phyloP scores from a whole-genome alignment of 2,329 filamentous ascomycete genomes.

The Penicillium sp. region DNA sequence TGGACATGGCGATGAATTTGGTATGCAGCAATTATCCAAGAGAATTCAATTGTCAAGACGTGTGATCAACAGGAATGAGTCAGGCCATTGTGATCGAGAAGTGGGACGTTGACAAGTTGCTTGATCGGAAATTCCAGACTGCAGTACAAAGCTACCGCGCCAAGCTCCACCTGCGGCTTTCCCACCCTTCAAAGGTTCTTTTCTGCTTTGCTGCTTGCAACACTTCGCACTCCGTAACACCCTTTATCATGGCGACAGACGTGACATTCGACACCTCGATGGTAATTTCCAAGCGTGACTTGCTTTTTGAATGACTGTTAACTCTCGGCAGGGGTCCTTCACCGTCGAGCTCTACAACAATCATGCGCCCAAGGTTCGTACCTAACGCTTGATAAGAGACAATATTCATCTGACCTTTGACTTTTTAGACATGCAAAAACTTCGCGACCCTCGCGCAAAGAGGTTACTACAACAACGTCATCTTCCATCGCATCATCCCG shows the following conservation, averaged over 20 bases:
- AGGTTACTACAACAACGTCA: constrained; percentile 79
- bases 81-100: constrained; percentile 12
- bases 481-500: constrained; percentile 92
- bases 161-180: constrained; percentile 13
- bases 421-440: constrained; percentile 68
- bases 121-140: constrained; percentile 4
- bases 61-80: constrained; percentile 2
- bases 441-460: constrained; percentile 73
- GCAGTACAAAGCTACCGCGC: constrained; percentile 8
- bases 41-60: background rate
- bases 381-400: background rate
- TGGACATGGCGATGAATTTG: constrained; percentile 22
- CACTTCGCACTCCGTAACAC: background rate
- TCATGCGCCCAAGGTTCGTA: constrained; percentile 67
- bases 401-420: constrained; percentile 14
- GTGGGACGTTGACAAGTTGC: background rate
- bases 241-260: constrained; percentile 62
- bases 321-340: constrained; percentile 63
- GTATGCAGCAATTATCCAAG: background rate
- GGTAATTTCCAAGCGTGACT: constrained; percentile 46
- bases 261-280: constrained; percentile 80
- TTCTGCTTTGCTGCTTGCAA: background rate
- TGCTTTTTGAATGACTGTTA: constrained; percentile 6
- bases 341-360: constrained; percentile 81
- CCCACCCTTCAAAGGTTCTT: constrained; percentile 1